Percentiles rank a stretch among this genome's conserved stretches.
Evolutionary conservation across 768 basidiomycete genomes (phyloP).

Genomic region (Cytidiella melzeri): DNA sequence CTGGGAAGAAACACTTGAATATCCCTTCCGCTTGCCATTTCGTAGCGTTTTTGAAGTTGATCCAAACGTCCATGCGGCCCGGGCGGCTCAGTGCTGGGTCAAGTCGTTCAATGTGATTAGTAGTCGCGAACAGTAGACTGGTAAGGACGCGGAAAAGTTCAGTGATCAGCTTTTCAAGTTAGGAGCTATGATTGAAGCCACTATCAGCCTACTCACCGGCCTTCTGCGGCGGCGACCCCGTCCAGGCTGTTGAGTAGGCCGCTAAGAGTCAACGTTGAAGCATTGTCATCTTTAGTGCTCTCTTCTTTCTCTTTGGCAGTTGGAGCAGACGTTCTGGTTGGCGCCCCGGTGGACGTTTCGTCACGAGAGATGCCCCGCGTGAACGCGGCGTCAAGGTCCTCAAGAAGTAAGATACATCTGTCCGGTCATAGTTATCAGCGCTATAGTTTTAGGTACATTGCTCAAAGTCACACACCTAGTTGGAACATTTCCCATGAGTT

Average conservation of each 20-base stretch:
- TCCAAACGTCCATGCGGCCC: constrained; percentile 90
- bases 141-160: constrained; percentile 7
- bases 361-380: constrained; percentile 84
- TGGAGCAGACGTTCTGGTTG: constrained; percentile 63
- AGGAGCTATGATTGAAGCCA: too few species aligned
- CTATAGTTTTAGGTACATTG: constrained; percentile 7
- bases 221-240: constrained; percentile 80
- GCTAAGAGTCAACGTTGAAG: constrained; percentile 79
- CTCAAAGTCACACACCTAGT: constrained; percentile 46
- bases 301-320: constrained; percentile 28
- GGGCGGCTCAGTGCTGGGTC: constrained; percentile 86
- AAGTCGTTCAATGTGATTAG: constrained; percentile 90
- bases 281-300: constrained; percentile 47
- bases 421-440: background rate
- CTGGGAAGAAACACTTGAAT: constrained; percentile 93
- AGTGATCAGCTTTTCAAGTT: too few species aligned
- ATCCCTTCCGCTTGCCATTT: constrained; percentile 93
- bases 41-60: constrained; percentile 85
- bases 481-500: constrained; percentile 85
- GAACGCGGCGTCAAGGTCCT: constrained; percentile 91
- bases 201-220: constrained; percentile 57
- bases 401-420: constrained; percentile 88
- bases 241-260: constrained; percentile 83
- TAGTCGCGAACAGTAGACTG: constrained; percentile 84
- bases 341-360: constrained; percentile 68